Percentiles rank a stretch among this genome's conserved stretches.
phyloP scores from a whole-genome alignment of 108 stramenopile genomes.

The Skeletonema potamos region DNA sequence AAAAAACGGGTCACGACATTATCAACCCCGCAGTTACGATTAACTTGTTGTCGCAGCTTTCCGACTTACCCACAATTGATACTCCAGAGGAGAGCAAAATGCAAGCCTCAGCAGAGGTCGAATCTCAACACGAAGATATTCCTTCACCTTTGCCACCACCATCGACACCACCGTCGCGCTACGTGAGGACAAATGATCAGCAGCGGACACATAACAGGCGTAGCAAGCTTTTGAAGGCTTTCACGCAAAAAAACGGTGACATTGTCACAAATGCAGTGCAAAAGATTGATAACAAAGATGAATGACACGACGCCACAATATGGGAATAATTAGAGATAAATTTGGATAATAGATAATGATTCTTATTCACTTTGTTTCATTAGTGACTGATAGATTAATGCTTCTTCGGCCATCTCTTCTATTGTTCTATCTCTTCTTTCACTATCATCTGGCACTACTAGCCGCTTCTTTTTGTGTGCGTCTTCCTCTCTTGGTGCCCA shows the following conservation, averaged over 20 bases:
- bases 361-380: slow-evolving; percentile 7
- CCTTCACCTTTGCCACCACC: background rate
- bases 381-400: slow-evolving; percentile 52
- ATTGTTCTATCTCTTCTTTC: slow-evolving; percentile 74
- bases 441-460: slow-evolving; percentile 79
- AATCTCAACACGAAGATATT: background rate
- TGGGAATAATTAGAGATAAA: too few species aligned
- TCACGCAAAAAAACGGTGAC: slow-evolving; percentile 4
- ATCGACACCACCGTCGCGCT: background rate
- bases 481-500: slow-evolving; percentile 76
- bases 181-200: slow-evolving; percentile 14
- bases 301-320: background rate
- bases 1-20: slow-evolving; percentile 39
- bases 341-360: background rate
- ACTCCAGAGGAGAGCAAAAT: background rate
- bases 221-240: slow-evolving; percentile 36
- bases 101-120: background rate
- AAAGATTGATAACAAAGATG: background rate
- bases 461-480: slow-evolving; percentile 31
- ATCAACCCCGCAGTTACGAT: background rate
- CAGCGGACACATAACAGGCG: slow-evolving; percentile 25
- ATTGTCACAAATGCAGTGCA: background rate
- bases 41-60: background rate
- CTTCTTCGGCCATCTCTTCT: slow-evolving; percentile 81
- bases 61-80: too few species aligned